A percentile compares a stretch with the other conserved stretches of the same genome.
These are phyloP conservation scores for Allantophomopsis lycopodina DNA, from an alignment of 2,329 filamentous ascomycete genomes.

Conservation along the genomic window DNA sequence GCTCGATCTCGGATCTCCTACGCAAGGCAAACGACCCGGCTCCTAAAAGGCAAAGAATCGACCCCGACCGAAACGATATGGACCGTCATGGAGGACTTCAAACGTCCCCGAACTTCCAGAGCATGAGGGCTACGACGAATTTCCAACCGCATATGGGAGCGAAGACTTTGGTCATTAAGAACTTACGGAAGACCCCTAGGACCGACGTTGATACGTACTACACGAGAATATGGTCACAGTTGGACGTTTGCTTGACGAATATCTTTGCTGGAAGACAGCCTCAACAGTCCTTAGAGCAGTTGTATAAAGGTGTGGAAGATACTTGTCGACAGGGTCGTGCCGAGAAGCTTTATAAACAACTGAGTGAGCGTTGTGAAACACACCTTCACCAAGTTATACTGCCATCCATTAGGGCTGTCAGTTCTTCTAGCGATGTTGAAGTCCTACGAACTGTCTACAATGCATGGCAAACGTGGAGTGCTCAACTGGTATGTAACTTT, in stretches of 20 bases:
- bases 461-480: constrained; percentile 67
- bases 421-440: constrained; percentile 42
- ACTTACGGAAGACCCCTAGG: constrained; percentile 50
- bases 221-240: constrained; percentile 56
- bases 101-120: too few relatives aligned
- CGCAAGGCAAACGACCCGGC: too few relatives aligned
- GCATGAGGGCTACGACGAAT: constrained; percentile 2
- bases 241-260: constrained; percentile 57
- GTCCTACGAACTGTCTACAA: constrained; percentile 40
- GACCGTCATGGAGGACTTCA: too few relatives aligned
- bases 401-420: constrained; percentile 33
- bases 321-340: constrained; percentile 70
- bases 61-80: too few relatives aligned
- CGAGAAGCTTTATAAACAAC: constrained; percentile 48
- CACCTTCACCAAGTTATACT: constrained; percentile 53
- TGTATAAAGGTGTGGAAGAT: constrained; percentile 87
- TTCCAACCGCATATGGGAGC: constrained; percentile 67
- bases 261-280: constrained; percentile 57
- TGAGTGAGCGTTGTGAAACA: constrained; percentile 51
- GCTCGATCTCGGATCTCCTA: too few relatives aligned
- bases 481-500: constrained; percentile 47
- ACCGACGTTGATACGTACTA: constrained; percentile 66
- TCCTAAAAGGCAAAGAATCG: too few relatives aligned
- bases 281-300: constrained; percentile 65
- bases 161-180: constrained; percentile 88